Percentiles rank a stretch among this genome's conserved stretches.
Evolutionary conservation across 2,329 filamentous ascomycete species (phyloP).

Genomic region (Aspergillus latus): DNA sequence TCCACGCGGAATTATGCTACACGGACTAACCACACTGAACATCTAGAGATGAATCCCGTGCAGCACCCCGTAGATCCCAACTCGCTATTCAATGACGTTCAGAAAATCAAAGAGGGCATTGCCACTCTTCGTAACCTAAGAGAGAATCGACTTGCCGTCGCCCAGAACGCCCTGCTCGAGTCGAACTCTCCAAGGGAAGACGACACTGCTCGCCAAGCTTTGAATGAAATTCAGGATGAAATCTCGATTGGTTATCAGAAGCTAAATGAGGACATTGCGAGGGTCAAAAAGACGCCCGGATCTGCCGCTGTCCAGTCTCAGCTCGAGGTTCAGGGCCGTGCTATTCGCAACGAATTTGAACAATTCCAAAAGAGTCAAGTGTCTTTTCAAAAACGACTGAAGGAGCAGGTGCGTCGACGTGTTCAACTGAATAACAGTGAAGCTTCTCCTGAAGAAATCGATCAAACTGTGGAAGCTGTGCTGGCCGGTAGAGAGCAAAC

Average conservation of each 20-base stretch:
- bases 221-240: slow-evolving; percentile 72
- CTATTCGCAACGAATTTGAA: slow-evolving; percentile 77
- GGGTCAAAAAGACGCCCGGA: slow-evolving; percentile 78
- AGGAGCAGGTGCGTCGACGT: slow-evolving; percentile 83
- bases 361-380: slow-evolving; percentile 78
- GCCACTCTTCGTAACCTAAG: slow-evolving; percentile 68
- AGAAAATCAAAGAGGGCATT: slow-evolving; percentile 75
- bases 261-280: slow-evolving; percentile 75
- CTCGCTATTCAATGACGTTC: slow-evolving; percentile 80
- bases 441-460: slow-evolving; percentile 74
- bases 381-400: slow-evolving; percentile 74
- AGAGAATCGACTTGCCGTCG: slow-evolving; percentile 50
- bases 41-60: slow-evolving; percentile 45
- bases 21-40: slow-evolving; percentile 3
- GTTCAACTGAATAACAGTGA: slow-evolving; percentile 87
- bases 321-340: slow-evolving; percentile 75
- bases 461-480: slow-evolving; percentile 69
- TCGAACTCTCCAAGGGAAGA: slow-evolving; percentile 69
- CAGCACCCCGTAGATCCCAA: slow-evolving; percentile 60
- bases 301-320: slow-evolving; percentile 75
- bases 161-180: slow-evolving; percentile 72
- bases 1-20: background rate
- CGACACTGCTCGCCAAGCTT: slow-evolving; percentile 63
- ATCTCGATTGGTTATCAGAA: slow-evolving; percentile 81
- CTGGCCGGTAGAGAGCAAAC: slow-evolving; percentile 68